Conservation (phyloP, 805 yeast species). For the Candida piceae region DNA sequence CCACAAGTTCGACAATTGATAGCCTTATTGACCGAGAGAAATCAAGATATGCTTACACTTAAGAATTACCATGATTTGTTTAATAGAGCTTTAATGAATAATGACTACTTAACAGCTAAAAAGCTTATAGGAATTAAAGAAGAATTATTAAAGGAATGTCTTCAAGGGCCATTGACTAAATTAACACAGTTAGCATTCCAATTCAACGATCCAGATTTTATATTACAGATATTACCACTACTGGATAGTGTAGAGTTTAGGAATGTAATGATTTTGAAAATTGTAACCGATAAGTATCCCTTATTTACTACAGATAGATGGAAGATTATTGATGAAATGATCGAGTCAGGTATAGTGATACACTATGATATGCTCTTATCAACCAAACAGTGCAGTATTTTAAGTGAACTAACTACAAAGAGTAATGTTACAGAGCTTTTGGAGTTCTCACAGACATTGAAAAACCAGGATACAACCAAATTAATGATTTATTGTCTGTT, state of each 20-base stretch:
- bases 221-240: neutral
- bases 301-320: slow-evolving; percentile 1
- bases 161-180: neutral
- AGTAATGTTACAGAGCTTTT: too few relatives aligned
- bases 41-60: neutral
- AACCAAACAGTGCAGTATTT: too few relatives aligned
- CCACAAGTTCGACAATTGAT: too few relatives aligned
- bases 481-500: too few relatives aligned
- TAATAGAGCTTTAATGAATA: neutral
- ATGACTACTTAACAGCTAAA: neutral
- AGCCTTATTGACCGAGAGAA: neutral
- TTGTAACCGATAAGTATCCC: neutral
- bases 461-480: too few relatives aligned
- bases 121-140: too few relatives aligned
- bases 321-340: slow-evolving; percentile 8
- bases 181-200: neutral
- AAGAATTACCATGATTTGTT: neutral
- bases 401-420: too few relatives aligned
- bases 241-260: neutral
- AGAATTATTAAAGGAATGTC: too few relatives aligned
- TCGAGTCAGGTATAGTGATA: neutral
- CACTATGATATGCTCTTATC: too few relatives aligned
- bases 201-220: neutral
- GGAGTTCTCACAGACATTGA: too few relatives aligned
- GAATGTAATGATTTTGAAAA: neutral